Base-by-base conservation (phyloP, 768 basidiomycete genomes). In the Tylopilus felleus region DNA sequence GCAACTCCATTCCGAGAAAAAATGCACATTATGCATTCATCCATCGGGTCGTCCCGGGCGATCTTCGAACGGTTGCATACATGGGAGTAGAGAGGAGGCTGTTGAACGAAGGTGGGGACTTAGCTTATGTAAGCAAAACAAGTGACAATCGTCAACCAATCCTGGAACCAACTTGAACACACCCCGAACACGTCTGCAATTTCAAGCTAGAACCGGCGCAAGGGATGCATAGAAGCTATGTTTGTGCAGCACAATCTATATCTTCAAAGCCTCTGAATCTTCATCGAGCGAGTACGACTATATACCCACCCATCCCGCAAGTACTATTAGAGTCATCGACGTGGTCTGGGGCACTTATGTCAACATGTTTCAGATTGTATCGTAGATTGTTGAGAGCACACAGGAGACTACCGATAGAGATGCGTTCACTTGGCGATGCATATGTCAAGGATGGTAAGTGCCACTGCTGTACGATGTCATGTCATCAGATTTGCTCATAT, bases 221-320 rank as follows among this genome's bases (percentile, higher is more conserved):
- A 47, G 33, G 28, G 23, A 68, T 68, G 66, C 53, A 59, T 36
- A 43, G 45, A 48, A 68, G 62, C 21, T 57, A 43, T 31, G 50
- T 63, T 44, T 57, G 65, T 49, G 59, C 65, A 16, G 68, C 68
- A 39, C 61, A 61, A 23, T 85, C 83, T 16, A 70, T 84, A 0
- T 75, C 83, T 2, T 70, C 75, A n/a, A 75, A 75, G 23, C 81
- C 84, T 33, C 61, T 89, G 51, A 83, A 82, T 44, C 68, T 90
- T 4, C 73, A 70, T 19, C 81, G 84, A 66, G 79, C 86, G 1
- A 86, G 84, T 51, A 78, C 83, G 13, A 75, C 85, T 17, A 76
- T 95, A 22, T 79, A 90, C 29, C 91, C 90, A n/a, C 90, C 92
- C 35, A 76, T 88, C 60, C 90, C 91, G 91, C 92, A 68, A 53